Percentiles rank a stretch among this genome's conserved stretches.
Conservation (phyloP, 177 flowering plant genomes). For the Tripterygium wilfordii region DNA sequence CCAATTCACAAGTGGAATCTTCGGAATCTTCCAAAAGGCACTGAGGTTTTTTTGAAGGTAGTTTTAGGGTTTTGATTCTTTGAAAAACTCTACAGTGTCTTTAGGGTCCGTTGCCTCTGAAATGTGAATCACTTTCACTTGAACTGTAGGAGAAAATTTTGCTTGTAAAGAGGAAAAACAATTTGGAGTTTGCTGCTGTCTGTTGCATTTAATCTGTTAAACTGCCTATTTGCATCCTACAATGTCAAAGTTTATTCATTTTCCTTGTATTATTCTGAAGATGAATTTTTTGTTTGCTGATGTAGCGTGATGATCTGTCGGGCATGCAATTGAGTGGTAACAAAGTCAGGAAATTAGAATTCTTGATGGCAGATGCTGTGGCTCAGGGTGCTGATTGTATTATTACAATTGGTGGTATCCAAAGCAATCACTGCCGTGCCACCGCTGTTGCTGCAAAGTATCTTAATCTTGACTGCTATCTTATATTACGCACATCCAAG, state of each 20-base stretch:
- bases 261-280: neutral
- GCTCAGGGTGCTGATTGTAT: slow-evolving; percentile 86
- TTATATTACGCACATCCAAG: slow-evolving; percentile 90
- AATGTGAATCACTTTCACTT: neutral
- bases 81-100: neutral
- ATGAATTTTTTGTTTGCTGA: slow-evolving; percentile 8
- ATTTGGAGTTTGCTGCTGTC: no score
- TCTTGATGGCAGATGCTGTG: slow-evolving; percentile 91
- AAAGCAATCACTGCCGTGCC: slow-evolving; percentile 98
- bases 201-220: no score
- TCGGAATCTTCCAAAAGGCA: slow-evolving; percentile 65
- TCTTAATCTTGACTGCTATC: slow-evolving; percentile 75
- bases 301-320: slow-evolving; percentile 89
- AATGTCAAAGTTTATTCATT: neutral
- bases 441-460: slow-evolving; percentile 97
- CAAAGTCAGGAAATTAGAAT: slow-evolving; percentile 93
- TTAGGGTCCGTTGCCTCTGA: neutral
- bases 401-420: slow-evolving; percentile 92
- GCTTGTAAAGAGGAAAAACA: no score
- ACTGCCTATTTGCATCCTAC: neutral
- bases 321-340: slow-evolving; percentile 99
- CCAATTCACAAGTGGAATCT: slow-evolving; percentile 95
- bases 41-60: slow-evolving; percentile 89
- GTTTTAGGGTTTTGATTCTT: neutral
- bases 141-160: no score